phyloP scores from a whole-genome alignment of 176 grass and related monocot genomes.

The Paspalum notatum region DNA sequence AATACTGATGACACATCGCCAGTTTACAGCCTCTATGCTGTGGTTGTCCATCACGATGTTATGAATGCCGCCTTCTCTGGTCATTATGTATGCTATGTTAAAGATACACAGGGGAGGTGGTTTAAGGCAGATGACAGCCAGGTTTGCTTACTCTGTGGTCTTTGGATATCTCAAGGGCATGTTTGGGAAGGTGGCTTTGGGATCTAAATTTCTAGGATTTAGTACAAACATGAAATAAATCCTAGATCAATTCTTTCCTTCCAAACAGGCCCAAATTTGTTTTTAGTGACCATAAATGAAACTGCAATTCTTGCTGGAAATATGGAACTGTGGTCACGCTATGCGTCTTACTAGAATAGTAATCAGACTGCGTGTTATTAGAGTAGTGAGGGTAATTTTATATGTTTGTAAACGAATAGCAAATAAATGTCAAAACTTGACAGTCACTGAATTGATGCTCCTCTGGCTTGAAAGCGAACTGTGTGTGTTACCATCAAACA shows the following conservation, averaged over 20 bases:
- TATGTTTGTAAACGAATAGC: not conserved
- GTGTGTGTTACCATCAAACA: not conserved
- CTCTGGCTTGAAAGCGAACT: constrained; percentile 24
- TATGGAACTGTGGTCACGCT: not conserved
- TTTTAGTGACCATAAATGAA: constrained; percentile 19
- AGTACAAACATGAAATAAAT: not conserved
- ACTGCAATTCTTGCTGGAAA: not conserved
- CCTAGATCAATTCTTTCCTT: not conserved
- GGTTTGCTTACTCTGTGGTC: constrained; percentile 60
- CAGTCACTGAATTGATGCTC: not conserved
- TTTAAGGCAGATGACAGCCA: constrained; percentile 84
- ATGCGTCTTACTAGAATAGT: not conserved
- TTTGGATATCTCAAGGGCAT: not conserved
- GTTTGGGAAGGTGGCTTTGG: not conserved
- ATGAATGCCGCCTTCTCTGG: constrained; percentile 93
- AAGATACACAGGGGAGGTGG: constrained; percentile 81
- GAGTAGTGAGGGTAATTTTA: constrained; percentile 23
- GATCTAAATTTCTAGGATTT: not conserved
- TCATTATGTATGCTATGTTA: constrained; percentile 95
- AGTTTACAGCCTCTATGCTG: constrained; percentile 89
- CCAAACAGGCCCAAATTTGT: not conserved
- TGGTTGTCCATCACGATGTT: constrained; percentile 89
- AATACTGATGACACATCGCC: constrained; percentile 61
- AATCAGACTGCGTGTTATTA: not conserved
- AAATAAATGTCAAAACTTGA: not conserved